A percentile compares a stretch with the other conserved stretches of the same genome.
These are phyloP conservation scores for Pseudogymnoascus sp. DNA, from an alignment of 2,329 filamentous ascomycete genomes.

Conservation along the genomic window DNA sequence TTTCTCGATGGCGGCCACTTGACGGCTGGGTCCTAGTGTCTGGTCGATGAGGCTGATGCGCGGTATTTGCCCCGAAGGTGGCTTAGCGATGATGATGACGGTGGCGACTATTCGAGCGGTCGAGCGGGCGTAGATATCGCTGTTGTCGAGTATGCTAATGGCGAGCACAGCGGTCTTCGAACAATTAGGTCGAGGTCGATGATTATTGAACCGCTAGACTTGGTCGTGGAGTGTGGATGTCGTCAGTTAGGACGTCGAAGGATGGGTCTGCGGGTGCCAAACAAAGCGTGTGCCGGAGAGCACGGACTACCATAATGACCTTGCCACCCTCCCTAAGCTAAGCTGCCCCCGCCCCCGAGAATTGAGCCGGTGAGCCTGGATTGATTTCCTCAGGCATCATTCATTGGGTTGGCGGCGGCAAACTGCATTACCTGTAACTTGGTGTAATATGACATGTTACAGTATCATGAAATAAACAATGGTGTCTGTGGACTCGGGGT, in stretches of 20 bases:
- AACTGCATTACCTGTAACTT: constrained; percentile 1
- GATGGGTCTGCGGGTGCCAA: constrained; percentile 4
- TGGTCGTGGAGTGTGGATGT: constrained; percentile 2
- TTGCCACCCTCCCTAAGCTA: constrained; percentile 5
- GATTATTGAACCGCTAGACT: constrained; percentile 5
- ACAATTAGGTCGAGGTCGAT: constrained; percentile 4
- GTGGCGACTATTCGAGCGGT: constrained; percentile 1
- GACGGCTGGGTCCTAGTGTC: neutral
- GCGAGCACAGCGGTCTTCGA: neutral
- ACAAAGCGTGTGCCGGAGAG: constrained; percentile 6
- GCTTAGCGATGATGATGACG: constrained; percentile 4
- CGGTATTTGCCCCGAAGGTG: neutral
- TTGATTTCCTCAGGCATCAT: constrained; percentile 6
- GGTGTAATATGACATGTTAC: neutral
- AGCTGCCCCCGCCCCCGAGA: neutral
- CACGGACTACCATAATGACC: constrained; percentile 6
- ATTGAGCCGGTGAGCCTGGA: constrained; percentile 1
- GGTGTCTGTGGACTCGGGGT: neutral
- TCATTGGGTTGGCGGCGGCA: neutral
- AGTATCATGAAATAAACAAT: neutral
- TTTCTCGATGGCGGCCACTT: neutral
- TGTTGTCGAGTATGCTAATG: constrained; percentile 1
- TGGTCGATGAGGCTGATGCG: neutral
- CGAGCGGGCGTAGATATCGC: neutral
- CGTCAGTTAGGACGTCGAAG: constrained; percentile 1